A percentile compares a stretch with the other conserved stretches of the same genome.
These are phyloP conservation scores for Fennellomyces sp. DNA, from an alignment of 371 early-diverging fungal genomes.

Conservation along the genomic window DNA sequence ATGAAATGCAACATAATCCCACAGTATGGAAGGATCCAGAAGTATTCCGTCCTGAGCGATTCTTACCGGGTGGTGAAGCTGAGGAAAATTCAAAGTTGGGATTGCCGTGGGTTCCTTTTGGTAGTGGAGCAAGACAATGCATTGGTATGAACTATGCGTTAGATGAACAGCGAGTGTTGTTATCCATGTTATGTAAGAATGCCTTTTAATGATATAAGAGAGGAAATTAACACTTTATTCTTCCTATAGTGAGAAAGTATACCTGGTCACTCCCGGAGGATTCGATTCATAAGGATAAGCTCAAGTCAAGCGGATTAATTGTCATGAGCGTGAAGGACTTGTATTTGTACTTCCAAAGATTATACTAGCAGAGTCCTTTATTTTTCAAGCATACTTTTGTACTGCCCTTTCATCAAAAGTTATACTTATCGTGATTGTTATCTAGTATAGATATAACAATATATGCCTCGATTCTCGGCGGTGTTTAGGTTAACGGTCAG, in stretches of 20 bases:
- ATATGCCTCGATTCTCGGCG: too few relatives aligned
- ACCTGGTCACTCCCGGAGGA: conserved; percentile 16
- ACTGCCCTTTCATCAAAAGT: neutral
- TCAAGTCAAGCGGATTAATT: neutral
- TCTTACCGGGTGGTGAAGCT: conserved; percentile 10
- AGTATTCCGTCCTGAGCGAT: conserved; percentile 21
- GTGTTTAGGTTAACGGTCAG: too few relatives aligned
- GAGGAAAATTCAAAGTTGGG: conserved; percentile 11
- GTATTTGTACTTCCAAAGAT: conserved; percentile 30
- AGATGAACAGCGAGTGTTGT: conserved; percentile 51
- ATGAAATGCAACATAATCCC: conserved; percentile 21
- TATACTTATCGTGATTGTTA: neutral
- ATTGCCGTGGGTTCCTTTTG: conserved; percentile 54
- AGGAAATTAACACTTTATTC: conserved; percentile 16
- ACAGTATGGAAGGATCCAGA: conserved; percentile 25
- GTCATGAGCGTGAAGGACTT: conserved; percentile 19
- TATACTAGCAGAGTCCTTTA: conserved; percentile 3
- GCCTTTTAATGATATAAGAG: too few relatives aligned
- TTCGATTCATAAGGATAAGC: conserved; percentile 18
- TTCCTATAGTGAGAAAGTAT: conserved; percentile 19
- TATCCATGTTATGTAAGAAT: conserved; percentile 47
- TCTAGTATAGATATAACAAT: too few relatives aligned
- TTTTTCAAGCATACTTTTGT: neutral
- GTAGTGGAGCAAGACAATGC: conserved; percentile 54
- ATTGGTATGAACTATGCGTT: conserved; percentile 62